A percentile compares a stretch with the other conserved stretches of the same genome.
phyloP scores from a whole-genome alignment of 1,284 basidiomycete genomes.

The Volvariella volvacea region DNA sequence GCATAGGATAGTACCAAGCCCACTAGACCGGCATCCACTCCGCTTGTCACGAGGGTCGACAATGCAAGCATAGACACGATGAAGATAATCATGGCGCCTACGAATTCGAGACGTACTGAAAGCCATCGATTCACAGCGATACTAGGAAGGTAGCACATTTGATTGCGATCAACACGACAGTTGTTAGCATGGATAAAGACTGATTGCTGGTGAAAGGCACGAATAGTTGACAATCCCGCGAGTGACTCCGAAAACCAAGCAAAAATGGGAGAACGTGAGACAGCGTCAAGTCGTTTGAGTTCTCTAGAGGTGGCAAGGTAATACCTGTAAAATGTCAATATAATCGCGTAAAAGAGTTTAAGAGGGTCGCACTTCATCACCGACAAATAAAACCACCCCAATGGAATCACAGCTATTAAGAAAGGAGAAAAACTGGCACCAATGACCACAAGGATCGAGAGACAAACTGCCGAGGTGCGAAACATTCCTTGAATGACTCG shows the following conservation, averaged over 20 bases:
- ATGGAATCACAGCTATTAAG: slow-evolving; percentile 67
- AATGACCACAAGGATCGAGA: slow-evolving; percentile 79
- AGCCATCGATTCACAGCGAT: slow-evolving; percentile 79
- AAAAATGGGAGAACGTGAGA: slow-evolving; percentile 88
- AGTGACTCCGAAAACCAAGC: slow-evolving; percentile 86
- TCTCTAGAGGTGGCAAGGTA: slow-evolving; percentile 90
- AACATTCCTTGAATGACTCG: slow-evolving; percentile 67
- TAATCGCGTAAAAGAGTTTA: slow-evolving; percentile 4
- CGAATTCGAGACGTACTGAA: slow-evolving; percentile 73
- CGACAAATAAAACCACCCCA: slow-evolving; percentile 68
- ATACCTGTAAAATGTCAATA: slow-evolving; percentile 43
- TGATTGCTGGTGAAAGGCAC: slow-evolving; percentile 68
- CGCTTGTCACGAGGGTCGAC: slow-evolving; percentile 59
- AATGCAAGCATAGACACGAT: slow-evolving; percentile 69
- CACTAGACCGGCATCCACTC: slow-evolving; percentile 84
- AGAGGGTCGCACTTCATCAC: slow-evolving; percentile 64
- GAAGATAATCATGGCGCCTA: slow-evolving; percentile 80
- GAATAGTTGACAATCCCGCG: slow-evolving; percentile 80
- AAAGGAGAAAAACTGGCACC: slow-evolving; percentile 79
- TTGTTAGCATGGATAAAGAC: slow-evolving; percentile 79
- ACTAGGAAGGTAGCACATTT: slow-evolving; percentile 72
- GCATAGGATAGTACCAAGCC: slow-evolving; percentile 90
- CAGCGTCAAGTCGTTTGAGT: slow-evolving; percentile 87
- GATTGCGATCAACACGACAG: slow-evolving; percentile 77
- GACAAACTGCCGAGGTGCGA: slow-evolving; percentile 52